Conservation (phyloP, 202 grass and related monocot species). For the Hordeum pubiflorum region DNA sequence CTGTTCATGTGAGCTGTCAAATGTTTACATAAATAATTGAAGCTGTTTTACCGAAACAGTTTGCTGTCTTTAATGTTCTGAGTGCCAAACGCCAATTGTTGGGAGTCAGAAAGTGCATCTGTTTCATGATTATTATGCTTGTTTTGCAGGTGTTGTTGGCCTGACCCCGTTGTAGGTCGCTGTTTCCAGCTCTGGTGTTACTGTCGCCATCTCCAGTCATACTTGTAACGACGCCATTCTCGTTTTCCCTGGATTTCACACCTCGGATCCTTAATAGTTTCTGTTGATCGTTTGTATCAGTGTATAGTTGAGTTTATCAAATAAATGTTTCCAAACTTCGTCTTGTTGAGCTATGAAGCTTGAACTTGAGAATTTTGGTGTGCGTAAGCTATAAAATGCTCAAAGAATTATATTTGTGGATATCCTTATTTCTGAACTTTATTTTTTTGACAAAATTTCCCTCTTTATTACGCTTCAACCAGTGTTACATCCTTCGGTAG, state of each 20-base stretch:
- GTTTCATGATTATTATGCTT: neutral
- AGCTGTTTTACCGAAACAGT: neutral
- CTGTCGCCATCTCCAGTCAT: neutral
- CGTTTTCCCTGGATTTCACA: slow-evolving; percentile 15
- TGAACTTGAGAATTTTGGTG: slow-evolving; percentile 13
- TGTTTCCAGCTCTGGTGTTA: neutral
- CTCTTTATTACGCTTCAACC: too few relatives aligned
- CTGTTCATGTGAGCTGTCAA: neutral
- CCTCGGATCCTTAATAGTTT: slow-evolving; percentile 7
- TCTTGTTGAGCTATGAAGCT: slow-evolving; percentile 17
- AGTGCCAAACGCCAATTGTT: neutral
- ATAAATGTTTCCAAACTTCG: slow-evolving; percentile 9
- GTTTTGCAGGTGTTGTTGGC: slow-evolving; percentile 66
- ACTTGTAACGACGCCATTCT: neutral
- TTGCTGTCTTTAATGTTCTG: neutral
- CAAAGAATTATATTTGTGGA: neutral
- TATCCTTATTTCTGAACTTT: neutral
- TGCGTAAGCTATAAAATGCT: neutral
- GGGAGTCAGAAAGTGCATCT: neutral
- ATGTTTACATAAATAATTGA: neutral
- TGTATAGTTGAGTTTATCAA: slow-evolving; percentile 11
- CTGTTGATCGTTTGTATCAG: slow-evolving; percentile 15
- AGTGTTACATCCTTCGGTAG: too few relatives aligned
- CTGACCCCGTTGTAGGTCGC: slow-evolving; percentile 54
- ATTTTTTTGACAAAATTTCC: neutral